Percentiles rank a stretch among this genome's conserved stretches.
Conservation (phyloP, 2,329 filamentous ascomycete genomes). For the Cladophialophora bantiana region DNA sequence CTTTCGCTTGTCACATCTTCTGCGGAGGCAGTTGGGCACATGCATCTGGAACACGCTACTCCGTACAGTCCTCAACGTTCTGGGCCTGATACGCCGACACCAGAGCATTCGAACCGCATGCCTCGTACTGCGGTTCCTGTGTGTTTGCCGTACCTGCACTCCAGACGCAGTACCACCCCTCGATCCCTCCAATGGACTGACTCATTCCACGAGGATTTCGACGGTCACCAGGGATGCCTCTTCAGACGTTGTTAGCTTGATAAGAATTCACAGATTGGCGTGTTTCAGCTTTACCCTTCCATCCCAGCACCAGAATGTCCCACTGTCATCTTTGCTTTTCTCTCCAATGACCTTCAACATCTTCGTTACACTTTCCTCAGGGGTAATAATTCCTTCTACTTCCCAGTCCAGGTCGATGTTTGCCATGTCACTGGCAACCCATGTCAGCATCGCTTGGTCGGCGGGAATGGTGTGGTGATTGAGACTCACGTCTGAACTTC, state of each 20-base stretch:
- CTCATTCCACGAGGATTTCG: neutral
- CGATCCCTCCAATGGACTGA: neutral
- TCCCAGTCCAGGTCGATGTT: slow-evolving; percentile 61
- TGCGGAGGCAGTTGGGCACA: neutral
- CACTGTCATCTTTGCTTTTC: slow-evolving; percentile 57
- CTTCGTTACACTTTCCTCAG: slow-evolving; percentile 57
- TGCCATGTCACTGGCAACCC: slow-evolving; percentile 57
- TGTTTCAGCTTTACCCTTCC: slow-evolving; percentile 51
- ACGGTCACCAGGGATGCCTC: slow-evolving; percentile 34
- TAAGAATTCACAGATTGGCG: neutral
- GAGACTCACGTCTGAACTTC: slow-evolving; percentile 59
- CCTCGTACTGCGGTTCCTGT: neutral
- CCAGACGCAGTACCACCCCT: neutral
- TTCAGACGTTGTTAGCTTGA: slow-evolving; percentile 19
- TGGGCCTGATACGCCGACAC: neutral
- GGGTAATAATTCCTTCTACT: slow-evolving; percentile 60
- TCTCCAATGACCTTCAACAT: slow-evolving; percentile 60
- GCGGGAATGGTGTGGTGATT: neutral
- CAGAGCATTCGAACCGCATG: neutral
- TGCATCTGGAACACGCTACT: neutral
- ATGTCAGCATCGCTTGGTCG: slow-evolving; percentile 3
- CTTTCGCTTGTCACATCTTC: neutral
- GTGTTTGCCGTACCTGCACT: neutral
- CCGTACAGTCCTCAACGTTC: neutral
- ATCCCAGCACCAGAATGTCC: slow-evolving; percentile 65